Percentiles rank a stretch among this genome's conserved stretches.
These are phyloP conservation scores for Parsonsia alboflavescens DNA, from an alignment of 257 asterid genomes.

Conservation along the genomic window DNA sequence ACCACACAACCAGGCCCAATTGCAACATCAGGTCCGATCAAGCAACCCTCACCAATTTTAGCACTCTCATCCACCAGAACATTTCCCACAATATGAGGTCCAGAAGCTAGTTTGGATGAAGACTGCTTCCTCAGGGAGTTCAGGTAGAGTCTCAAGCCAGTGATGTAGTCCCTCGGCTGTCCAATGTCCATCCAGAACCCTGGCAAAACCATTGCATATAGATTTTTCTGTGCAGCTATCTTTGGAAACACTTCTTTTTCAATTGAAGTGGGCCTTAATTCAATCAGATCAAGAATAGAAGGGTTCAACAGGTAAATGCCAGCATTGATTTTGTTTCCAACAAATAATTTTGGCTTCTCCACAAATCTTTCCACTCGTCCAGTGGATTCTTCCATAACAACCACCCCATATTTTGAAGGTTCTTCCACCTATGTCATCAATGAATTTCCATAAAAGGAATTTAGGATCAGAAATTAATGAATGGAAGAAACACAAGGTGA, in stretches of 20 bases:
- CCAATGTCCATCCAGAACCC: constrained; percentile 99
- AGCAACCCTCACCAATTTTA: constrained; percentile 74
- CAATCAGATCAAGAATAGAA: constrained; percentile 66
- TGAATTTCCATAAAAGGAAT: constrained; percentile 8
- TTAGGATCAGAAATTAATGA: constrained; percentile 5
- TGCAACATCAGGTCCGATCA: constrained; percentile 89
- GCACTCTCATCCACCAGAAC: constrained; percentile 74
- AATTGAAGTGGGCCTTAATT: constrained; percentile 78
- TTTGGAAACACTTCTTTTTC: constrained; percentile 86
- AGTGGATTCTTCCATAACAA: constrained; percentile 63
- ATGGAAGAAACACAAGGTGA: neutral
- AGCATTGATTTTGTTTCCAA: constrained; percentile 91
- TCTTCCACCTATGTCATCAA: constrained; percentile 63
- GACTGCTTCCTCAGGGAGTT: constrained; percentile 63
- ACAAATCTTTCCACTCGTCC: constrained; percentile 88
- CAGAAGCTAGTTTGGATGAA: constrained; percentile 54
- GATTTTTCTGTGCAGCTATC: constrained; percentile 60
- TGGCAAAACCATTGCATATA: constrained; percentile 73
- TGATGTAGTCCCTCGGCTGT: constrained; percentile 84
- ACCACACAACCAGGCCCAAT: constrained; percentile 77
- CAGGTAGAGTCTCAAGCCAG: constrained; percentile 68
- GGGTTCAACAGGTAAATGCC: constrained; percentile 81
- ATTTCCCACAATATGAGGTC: constrained; percentile 61
- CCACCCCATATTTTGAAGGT: constrained; percentile 92
- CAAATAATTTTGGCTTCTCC: constrained; percentile 84